Evolutionary conservation across 768 basidiomycete species (phyloP).

Genomic region (Lactifluus subvellereus): DNA sequence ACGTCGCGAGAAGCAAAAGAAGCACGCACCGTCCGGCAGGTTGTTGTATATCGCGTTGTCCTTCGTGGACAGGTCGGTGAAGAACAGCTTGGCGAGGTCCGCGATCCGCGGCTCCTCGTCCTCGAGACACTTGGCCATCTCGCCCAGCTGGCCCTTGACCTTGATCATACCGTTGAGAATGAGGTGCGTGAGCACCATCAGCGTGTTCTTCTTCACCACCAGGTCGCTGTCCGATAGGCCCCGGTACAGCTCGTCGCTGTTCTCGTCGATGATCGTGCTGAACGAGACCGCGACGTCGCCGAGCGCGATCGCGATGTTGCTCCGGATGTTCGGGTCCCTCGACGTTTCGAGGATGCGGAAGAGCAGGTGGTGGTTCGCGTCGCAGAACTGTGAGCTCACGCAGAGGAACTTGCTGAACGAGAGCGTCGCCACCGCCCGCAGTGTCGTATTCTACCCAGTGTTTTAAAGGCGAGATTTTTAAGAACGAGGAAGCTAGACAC

Average conservation of each 20-base stretch:
- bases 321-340: slow-evolving; percentile 81
- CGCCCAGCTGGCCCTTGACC: slow-evolving; percentile 97
- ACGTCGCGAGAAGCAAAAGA: neutral
- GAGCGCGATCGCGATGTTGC: slow-evolving; percentile 95
- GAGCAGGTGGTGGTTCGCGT: slow-evolving; percentile 77
- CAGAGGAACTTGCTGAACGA: slow-evolving; percentile 96
- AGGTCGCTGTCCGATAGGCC: slow-evolving; percentile 83
- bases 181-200: slow-evolving; percentile 96
- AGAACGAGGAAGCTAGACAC: neutral
- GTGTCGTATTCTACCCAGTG: slow-evolving; percentile 64
- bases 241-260: slow-evolving; percentile 90
- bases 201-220: slow-evolving; percentile 96
- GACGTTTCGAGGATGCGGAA: slow-evolving; percentile 95
- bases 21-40: slow-evolving; percentile 76
- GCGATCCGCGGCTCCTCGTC: slow-evolving; percentile 82
- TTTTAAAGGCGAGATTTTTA: too few species aligned
- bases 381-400: slow-evolving; percentile 91
- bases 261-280: slow-evolving; percentile 95
- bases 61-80: slow-evolving; percentile 91
- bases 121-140: slow-evolving; percentile 99
- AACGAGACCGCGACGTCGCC: slow-evolving; percentile 99
- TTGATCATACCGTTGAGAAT: slow-evolving; percentile 99
- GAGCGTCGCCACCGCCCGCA: slow-evolving; percentile 82
- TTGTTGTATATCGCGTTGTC: slow-evolving; percentile 99
- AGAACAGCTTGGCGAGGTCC: slow-evolving; percentile 97